A percentile compares a stretch with the other conserved stretches of the same genome.
Evolutionary conservation across 2,329 filamentous ascomycete genomes (phyloP).

Genomic region (Akanthomyces lecanii): DNA sequence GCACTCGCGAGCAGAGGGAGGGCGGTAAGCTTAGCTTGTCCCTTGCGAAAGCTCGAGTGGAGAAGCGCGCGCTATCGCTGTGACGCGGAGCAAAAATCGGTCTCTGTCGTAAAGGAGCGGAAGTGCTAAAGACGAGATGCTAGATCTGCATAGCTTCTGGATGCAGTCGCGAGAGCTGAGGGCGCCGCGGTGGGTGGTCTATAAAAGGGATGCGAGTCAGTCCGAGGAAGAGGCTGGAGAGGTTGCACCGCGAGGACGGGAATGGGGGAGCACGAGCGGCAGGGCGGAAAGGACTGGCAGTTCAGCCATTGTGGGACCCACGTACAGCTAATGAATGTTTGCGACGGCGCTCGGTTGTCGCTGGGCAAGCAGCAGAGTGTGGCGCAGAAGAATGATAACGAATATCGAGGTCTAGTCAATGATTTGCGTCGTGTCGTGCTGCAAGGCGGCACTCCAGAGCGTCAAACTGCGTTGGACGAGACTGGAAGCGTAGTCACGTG

Average conservation of each 20-base stretch:
- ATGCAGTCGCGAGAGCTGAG: neutral
- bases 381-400: conserved; percentile 13
- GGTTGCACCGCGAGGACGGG: conserved; percentile 6
- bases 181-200: neutral
- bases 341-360: conserved; percentile 6
- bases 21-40: conserved; percentile 7
- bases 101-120: conserved; percentile 1
- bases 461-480: conserved; percentile 16
- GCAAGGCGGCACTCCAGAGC: neutral
- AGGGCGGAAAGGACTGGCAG: conserved; percentile 8
- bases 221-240: conserved; percentile 11
- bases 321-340: conserved; percentile 14
- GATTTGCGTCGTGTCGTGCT: conserved; percentile 17
- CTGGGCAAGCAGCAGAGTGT: conserved; percentile 4
- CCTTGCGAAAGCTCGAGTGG: conserved; percentile 12
- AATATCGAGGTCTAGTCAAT: conserved; percentile 16
- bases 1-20: conserved; percentile 1
- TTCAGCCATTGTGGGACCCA: neutral
- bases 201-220: neutral
- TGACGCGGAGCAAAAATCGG: conserved; percentile 4
- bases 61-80: conserved; percentile 3
- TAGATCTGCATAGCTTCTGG: conserved; percentile 11
- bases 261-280: conserved; percentile 2
- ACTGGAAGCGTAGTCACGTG: conserved; percentile 21
- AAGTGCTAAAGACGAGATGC: neutral